Evolutionary conservation across 2,329 filamentous ascomycete genomes (phyloP).

Genomic region (Ampelomyces quisqualis): DNA sequence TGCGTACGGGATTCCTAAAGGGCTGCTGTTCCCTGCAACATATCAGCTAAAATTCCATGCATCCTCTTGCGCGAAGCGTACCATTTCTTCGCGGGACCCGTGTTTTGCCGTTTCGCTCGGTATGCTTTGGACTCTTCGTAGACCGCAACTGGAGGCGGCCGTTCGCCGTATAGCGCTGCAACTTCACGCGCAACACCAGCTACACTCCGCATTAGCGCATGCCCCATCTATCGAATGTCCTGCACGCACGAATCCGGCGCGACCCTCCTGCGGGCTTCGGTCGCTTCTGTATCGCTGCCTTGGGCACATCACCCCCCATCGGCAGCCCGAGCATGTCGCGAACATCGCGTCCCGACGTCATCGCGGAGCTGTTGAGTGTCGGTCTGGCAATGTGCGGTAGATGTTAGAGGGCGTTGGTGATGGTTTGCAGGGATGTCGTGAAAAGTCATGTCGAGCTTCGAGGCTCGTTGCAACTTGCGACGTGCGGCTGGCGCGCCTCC

Average conservation of each 20-base stretch:
- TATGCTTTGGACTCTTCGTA: slow-evolving; percentile 46
- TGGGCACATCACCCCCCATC: slow-evolving; percentile 51
- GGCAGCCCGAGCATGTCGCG: slow-evolving; percentile 85
- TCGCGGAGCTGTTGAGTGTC: slow-evolving; percentile 24
- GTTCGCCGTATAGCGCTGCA: slow-evolving; percentile 45
- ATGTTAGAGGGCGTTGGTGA: slow-evolving; percentile 23
- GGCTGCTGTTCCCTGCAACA: slow-evolving; percentile 44
- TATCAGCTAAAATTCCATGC: too few species aligned
- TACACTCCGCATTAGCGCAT: too few species aligned
- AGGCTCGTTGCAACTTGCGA: slow-evolving; percentile 13
- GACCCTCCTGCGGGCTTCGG: slow-evolving; percentile 61
- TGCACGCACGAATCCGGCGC: slow-evolving; percentile 56
- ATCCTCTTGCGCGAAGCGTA: slow-evolving; percentile 12
- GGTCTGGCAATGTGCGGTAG: slow-evolving; percentile 21
- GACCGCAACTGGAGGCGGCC: slow-evolving; percentile 44
- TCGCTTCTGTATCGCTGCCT: slow-evolving; percentile 66
- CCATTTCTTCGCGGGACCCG: slow-evolving; percentile 45
- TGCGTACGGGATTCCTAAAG: slow-evolving; percentile 77
- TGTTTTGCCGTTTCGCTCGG: slow-evolving; percentile 42
- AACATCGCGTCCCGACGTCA: slow-evolving; percentile 60
- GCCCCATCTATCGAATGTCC: too few species aligned
- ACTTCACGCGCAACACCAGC: slow-evolving; percentile 46
- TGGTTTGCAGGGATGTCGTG: slow-evolving; percentile 32
- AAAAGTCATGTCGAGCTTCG: slow-evolving; percentile 17
- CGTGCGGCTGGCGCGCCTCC: slow-evolving; percentile 10